Conservation (phyloP, 2,329 filamentous ascomycete species). For the Uncinocarpus reesii region DNA sequence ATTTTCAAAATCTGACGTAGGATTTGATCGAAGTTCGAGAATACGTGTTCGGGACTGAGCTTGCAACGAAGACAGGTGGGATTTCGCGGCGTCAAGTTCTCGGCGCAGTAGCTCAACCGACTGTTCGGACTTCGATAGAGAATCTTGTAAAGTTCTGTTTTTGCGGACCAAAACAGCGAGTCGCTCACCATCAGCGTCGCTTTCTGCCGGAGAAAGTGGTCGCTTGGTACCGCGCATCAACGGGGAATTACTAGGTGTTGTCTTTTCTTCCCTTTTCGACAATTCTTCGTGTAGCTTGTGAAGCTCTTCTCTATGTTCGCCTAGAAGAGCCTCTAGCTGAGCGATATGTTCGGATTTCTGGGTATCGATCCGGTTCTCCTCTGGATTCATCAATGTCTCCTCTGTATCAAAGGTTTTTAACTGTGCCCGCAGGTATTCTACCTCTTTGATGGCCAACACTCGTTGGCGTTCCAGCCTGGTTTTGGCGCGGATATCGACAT, state of each 20-base stretch:
- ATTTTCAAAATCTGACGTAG: conserved; percentile 73
- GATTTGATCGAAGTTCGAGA: conserved; percentile 81
- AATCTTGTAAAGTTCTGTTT: conserved; percentile 73
- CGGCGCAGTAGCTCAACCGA: conserved; percentile 60
- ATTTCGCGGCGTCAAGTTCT: conserved; percentile 60
- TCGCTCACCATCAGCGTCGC: conserved; percentile 53
- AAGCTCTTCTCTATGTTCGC: conserved; percentile 74
- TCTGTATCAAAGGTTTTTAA: conserved; percentile 80
- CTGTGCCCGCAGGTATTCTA: conserved; percentile 86
- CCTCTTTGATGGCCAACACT: conserved; percentile 76
- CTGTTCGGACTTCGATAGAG: conserved; percentile 59
- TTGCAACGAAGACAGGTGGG: conserved; percentile 60
- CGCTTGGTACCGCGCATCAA: conserved; percentile 51
- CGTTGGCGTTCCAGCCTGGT: conserved; percentile 77
- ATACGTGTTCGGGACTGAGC: conserved; percentile 67
- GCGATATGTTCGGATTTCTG: conserved; percentile 63
- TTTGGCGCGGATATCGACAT: conserved; percentile 55
- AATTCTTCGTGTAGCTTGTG: conserved; percentile 64
- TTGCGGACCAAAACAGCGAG: conserved; percentile 77
- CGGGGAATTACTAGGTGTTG: conserved; percentile 33
- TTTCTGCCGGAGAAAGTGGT: conserved; percentile 47
- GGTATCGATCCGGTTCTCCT: conserved; percentile 59
- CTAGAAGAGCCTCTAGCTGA: conserved; percentile 75
- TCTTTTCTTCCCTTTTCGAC: conserved; percentile 47
- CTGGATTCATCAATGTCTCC: conserved; percentile 67